A percentile compares a stretch with the other conserved stretches of the same genome.
These are phyloP conservation scores for Dactylellina sp. DNA, from an alignment of 2,329 filamentous ascomycete species.

Conservation along the genomic window DNA sequence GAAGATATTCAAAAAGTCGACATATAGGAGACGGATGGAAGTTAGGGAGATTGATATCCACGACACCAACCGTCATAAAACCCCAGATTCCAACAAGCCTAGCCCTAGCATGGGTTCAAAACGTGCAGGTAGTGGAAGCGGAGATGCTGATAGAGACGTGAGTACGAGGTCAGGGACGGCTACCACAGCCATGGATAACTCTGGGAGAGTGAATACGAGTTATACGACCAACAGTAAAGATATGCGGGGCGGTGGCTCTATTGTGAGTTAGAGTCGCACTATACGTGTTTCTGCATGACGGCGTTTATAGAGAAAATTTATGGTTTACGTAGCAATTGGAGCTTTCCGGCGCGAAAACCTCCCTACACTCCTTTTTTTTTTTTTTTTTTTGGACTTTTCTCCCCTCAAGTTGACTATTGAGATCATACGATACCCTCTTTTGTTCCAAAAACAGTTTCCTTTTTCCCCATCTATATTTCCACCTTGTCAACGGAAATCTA, in stretches of 20 bases:
- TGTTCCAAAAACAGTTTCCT: no score
- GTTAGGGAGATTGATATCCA: conserved; percentile 54
- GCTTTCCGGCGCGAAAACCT: conserved; percentile 1
- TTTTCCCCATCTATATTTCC: no score
- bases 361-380: conserved; percentile 7
- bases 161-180: conserved; percentile 33
- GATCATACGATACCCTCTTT: conserved; percentile 43
- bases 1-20: conserved; percentile 55
- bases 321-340: conserved; percentile 8
- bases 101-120: conserved; percentile 27
- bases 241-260: conserved; percentile 41
- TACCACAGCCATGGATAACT: conserved; percentile 26
- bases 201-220: conserved; percentile 33
- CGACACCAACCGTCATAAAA: conserved; percentile 45
- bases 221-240: conserved; percentile 41
- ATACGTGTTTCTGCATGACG: conserved; percentile 31
- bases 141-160: conserved; percentile 10
- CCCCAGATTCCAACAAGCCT: conserved; percentile 6
- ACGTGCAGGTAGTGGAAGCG: conserved; percentile 11
- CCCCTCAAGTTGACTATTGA: conserved; percentile 6
- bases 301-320: conserved; percentile 32
- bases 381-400: conserved; percentile 1
- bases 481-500: no score
- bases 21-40: conserved; percentile 45
- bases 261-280: conserved; percentile 19